Evolutionary conservation across 768 basidiomycete species (phyloP).

Genomic region (Hydnomerulius pinastri): DNA sequence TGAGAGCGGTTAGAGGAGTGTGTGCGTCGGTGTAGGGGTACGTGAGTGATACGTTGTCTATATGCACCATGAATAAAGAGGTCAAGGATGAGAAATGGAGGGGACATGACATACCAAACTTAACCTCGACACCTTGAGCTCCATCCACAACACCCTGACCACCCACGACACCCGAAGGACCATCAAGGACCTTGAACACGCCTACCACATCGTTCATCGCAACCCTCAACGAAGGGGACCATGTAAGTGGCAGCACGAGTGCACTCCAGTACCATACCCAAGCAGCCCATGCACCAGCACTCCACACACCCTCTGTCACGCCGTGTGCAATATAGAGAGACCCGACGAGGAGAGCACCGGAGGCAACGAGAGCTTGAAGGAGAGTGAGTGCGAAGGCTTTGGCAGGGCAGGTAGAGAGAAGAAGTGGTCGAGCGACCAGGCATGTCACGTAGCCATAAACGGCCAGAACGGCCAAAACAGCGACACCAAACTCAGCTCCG

Average conservation of each 20-base stretch:
- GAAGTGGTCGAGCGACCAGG: conserved; percentile 7
- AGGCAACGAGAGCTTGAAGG: conserved; percentile 83
- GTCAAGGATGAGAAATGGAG: neutral
- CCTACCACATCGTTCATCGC: conserved; percentile 79
- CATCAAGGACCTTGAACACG: conserved; percentile 77
- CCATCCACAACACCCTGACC: conserved; percentile 74
- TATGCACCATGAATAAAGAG: neutral
- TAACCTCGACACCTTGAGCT: conserved; percentile 76
- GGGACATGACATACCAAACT: conserved; percentile 65
- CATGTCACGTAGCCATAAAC: conserved; percentile 47
- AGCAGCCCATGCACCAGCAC: conserved; percentile 27
- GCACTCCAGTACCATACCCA: conserved; percentile 34
- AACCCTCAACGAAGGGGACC: conserved; percentile 54
- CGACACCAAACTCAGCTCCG: conserved; percentile 64
- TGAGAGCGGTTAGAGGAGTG: conserved; percentile 56
- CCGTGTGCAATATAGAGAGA: conserved; percentile 30
- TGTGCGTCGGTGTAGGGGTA: conserved; percentile 63
- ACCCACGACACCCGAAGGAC: conserved; percentile 84
- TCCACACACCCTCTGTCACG: conserved; percentile 30
- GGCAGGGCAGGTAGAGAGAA: conserved; percentile 9
- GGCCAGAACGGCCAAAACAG: conserved; percentile 73
- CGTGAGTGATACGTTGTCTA: conserved; percentile 85
- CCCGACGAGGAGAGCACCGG: conserved; percentile 79
- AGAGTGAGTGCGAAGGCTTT: conserved; percentile 2
- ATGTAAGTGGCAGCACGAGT: conserved; percentile 36